phyloP scores from a whole-genome alignment of 2,329 filamentous ascomycete genomes.

The Stromatinia cepivora region DNA sequence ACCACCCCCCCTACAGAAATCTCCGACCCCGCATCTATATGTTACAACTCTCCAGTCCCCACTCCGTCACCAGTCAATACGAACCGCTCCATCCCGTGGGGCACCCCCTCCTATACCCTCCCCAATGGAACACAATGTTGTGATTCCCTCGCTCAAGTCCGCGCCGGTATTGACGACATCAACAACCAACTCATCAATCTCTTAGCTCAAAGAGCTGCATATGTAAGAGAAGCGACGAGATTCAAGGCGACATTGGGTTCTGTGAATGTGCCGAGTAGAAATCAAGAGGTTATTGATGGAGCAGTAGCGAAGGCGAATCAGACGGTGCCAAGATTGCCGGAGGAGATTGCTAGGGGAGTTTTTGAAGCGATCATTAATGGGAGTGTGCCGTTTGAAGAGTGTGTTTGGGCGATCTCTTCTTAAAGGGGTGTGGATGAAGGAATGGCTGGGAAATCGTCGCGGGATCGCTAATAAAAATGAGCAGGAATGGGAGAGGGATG shows the following conservation, averaged over 20 bases:
- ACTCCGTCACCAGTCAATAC: neutral
- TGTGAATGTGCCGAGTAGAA: conserved; percentile 27
- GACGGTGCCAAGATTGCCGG: conserved; percentile 24
- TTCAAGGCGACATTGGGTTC: conserved; percentile 26
- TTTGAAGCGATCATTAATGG: conserved; percentile 29
- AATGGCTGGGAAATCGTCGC: neutral
- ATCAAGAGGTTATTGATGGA: conserved; percentile 25
- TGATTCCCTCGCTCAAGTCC: conserved; percentile 25
- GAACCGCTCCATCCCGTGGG: conserved; percentile 28
- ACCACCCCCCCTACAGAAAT: neutral
- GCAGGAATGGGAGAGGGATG: neutral
- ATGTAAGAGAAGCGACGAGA: conserved; percentile 31
- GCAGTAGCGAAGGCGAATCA: conserved; percentile 25
- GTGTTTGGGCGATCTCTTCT: conserved; percentile 21
- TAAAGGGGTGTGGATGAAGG: neutral
- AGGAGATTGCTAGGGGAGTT: conserved; percentile 25
- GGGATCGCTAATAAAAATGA: neutral
- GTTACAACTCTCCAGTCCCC: conserved; percentile 24
- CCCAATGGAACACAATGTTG: conserved; percentile 29
- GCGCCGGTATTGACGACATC: conserved; percentile 27
- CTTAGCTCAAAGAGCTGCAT: conserved; percentile 27
- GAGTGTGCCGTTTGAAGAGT: conserved; percentile 29
- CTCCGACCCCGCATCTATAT: conserved; percentile 18
- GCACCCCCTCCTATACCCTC: conserved; percentile 19
- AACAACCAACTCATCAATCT: conserved; percentile 25